Base-by-base conservation (phyloP, 768 basidiomycete genomes). In the Chlorophyllum brunneum region DNA sequence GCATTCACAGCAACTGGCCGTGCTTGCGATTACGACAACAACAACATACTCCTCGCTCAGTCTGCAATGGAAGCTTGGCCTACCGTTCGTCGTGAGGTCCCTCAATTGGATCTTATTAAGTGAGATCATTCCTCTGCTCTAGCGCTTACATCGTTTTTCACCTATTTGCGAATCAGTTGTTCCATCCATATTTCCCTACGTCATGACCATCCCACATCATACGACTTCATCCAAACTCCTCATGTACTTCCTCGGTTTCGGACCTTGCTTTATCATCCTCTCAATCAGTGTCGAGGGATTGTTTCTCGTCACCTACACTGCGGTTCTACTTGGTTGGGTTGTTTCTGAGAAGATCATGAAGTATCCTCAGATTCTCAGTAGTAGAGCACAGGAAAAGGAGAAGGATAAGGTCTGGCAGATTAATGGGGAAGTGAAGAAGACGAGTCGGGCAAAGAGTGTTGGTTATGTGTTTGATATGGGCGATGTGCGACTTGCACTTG, bases 281-380 rank as follows among this genome's bases (percentile, higher is more conserved):
- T 89, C 91, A 2, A 88, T 92, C 64, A 86, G 86, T 53, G 80
- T 85, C 20, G 92, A 93, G 61, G 86, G 85, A 0, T 71, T 92
- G 11, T 93, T 94, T 66, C 92, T 84, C 59, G 70, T 80, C n/a
- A 74, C 80, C 10, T 92, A 85, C 61, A 80, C 81, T 0, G 68
- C 69, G 16, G 82, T 82, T 4, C 65, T 93, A 29, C 65, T 79
- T 15, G 57, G 78, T 2, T 94, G 92, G 92, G 75, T 86, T 60
- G 65, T 5, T 55, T 74, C 8, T 65, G 59, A 57, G 39, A 54
- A 13, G 30, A 34, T 8, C 23, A 57, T 30, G 18, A 39, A 47
- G 20, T 30, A 40, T 39, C 38, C 44, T 8, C 22, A 39, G 36
- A 23, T 6, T 22, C 27, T 26, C 33, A 15, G 29, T 31, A 16